Base-by-base conservation (phyloP, 1,139 yeast genomes). In the Nakaseomyces sp. region DNA sequence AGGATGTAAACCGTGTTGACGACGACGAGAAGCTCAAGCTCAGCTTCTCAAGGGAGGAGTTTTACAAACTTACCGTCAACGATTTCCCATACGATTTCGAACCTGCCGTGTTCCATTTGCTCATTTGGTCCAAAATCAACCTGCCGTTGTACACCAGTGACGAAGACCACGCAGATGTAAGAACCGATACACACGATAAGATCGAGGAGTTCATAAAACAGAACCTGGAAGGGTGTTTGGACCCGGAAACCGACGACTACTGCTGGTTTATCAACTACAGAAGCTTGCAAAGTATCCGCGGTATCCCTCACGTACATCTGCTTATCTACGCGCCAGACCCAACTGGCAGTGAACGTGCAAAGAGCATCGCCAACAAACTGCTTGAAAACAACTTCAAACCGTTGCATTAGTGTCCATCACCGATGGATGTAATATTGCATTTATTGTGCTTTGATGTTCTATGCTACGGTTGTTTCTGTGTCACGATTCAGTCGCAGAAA, bases 181-280 rank as follows among this genome's bases (percentile, higher is more conserved):
- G 48, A 26, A 28, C 30, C 4, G 43, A 38, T 9, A 45, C 47
- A 45, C 41, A 44, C n/a, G 33, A 43, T 3, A 48, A 46, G 36
- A 50, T 60, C 25, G 53, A 57, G 15, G 28, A 20, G 15, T 58
- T 59, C 31, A 37, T 58, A 33, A 25, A 40, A 7, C 13, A 40
- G 16, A 52, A 53, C 19, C 46, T 58, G 15, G 36, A 37, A 6
- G 47, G 45, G 3, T 47, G 45, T 24, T 47, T 43, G 22, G 43
- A 42, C 4, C 35, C 41, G 4, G 26, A 40, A 3, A 47, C 37
- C 1, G 53, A 58, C 29, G 56, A 52, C 36, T 39, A 39, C 22
- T 12, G 41, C 10, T 79, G 84, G 85, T 79, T 79, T 62, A 71
- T 77, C 50, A 79, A 79, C 57, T 78, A 81, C 76, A 71, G 74